Evolutionary conservation across 129 eudicot genomes (phyloP), one percentile per base, ranked within the genome.

Genomic region (Flaveria bidentis): DNA sequence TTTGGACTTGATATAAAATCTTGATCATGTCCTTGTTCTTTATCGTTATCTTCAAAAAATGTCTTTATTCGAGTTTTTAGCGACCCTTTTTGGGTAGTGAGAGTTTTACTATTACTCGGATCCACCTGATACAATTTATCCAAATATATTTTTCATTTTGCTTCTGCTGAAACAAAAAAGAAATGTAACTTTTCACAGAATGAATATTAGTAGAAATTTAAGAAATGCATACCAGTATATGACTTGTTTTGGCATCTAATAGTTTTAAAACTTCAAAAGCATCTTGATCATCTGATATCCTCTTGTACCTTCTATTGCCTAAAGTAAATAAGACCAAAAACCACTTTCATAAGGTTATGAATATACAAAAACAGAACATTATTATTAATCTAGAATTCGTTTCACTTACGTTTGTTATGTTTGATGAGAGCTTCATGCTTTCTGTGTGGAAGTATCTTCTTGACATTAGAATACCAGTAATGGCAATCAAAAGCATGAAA

Each of bases 1-100:
- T 45, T 69, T 73, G 87, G 52, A 56, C 70, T 73, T 26, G 76
- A 47, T 52, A 78, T 74, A 72, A 76, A 64, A 22, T 76, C 61
- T 71, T 69, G 73, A 72, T 73, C 76, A 25, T 17, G 82, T 62
- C 70, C 78, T 42, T 22, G 80, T 53, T 69, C 73, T 51, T 47
- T 81, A 52, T 60, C 20, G 10, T 68, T 70, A 60, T 78, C 86
- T 41, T 85, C 87, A 11, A 81, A 76, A 22, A 85, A 69, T 10
- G 86, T 86, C 67, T 81, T 89, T 42, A 89, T 76, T 33, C 92
- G 93, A 62, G 92, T 83, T 84, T 70, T 88, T 30, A 88, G 76
- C 18, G 94, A 84, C 72, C 77, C 83, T 78, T 85, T 89, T 13
- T 82, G 72, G 50, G 74, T 49, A 13, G 80, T 42, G 52, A 62